Base-by-base conservation (phyloP, 345 rosid species). In the Murraya paniculata region DNA sequence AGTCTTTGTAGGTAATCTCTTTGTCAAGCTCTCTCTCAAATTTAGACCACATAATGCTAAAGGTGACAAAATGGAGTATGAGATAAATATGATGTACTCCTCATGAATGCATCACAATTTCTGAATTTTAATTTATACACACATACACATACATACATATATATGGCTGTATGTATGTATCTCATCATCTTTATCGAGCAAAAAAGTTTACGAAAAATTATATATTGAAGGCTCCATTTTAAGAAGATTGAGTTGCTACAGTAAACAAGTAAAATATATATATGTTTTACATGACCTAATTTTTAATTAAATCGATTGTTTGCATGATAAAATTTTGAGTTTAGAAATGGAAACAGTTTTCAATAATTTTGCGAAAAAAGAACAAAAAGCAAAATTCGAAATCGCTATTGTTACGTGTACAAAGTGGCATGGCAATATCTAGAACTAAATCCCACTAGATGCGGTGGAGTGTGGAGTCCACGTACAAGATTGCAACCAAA, bases 391-490 rank as follows among this genome's bases (percentile, higher is more conserved):
- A 65, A 65, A 45, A 45, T 11, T 65, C 30, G 36, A 10, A 22
- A 41, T 50, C 64, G 31, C 24, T 66, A 36, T 56, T 79, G 22
- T 28, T 56, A 28, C 55, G 76, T 31, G 25, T 61, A 30, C 38
- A 62, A 9, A 9, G 48, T 64, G 50, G 50, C 67, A 55, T 39
- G 77, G 11, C 39, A 30, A 73, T 55, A 73, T 79, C 59, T 39
- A 41, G 33, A 45, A 45, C 18, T 3, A 45, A 45, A 45, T 45
- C 50, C 18, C 18, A 45, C 3, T 11, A 3, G 50, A 45, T 45
- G 50, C 50, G 2, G 18, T 45, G 50, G 50, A 3, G 50, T 5
- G 30, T 69, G 68, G 59, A 78, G 7, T 60, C 71, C 76, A 71
- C 41, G 45, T 30, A 71, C 68, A 30, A 56, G 21, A 65, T 25